Evolutionary conservation across 345 rosid genomes (phyloP).

Genomic region (Gossypium anomalum): DNA sequence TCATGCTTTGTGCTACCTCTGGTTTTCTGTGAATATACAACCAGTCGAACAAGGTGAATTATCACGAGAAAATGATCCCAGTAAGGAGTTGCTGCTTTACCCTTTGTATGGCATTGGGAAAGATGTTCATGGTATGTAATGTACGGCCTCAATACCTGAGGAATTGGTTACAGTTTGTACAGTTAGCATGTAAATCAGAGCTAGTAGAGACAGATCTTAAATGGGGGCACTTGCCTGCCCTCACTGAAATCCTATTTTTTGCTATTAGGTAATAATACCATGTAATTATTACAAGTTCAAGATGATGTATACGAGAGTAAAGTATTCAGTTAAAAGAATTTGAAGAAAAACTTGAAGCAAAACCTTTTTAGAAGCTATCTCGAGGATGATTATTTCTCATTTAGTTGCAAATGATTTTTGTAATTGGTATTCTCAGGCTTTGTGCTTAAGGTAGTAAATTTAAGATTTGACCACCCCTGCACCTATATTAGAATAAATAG

Average conservation of each 20-base stretch:
- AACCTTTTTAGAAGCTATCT: not conserved
- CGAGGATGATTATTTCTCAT: not conserved
- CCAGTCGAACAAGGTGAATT: not conserved
- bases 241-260: not conserved
- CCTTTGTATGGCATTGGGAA: not conserved
- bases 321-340: not conserved
- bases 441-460: too few species aligned
- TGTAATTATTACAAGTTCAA: not conserved
- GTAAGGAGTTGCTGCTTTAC: not conserved
- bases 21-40: not conserved
- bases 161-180: slow-evolving; percentile 1
- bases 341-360: not conserved
- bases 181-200: not conserved
- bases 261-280: not conserved
- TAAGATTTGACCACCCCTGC: too few species aligned
- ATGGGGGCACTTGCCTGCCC: not conserved
- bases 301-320: not conserved
- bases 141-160: not conserved
- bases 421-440: too few species aligned
- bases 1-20: not conserved
- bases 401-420: not conserved
- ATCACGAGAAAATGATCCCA: not conserved
- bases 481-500: too few species aligned
- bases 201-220: not conserved
- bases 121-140: not conserved